Evolutionary conservation across 2,329 filamentous ascomycete species (phyloP).

Genomic region (Trichophyton mentagrophytes): DNA sequence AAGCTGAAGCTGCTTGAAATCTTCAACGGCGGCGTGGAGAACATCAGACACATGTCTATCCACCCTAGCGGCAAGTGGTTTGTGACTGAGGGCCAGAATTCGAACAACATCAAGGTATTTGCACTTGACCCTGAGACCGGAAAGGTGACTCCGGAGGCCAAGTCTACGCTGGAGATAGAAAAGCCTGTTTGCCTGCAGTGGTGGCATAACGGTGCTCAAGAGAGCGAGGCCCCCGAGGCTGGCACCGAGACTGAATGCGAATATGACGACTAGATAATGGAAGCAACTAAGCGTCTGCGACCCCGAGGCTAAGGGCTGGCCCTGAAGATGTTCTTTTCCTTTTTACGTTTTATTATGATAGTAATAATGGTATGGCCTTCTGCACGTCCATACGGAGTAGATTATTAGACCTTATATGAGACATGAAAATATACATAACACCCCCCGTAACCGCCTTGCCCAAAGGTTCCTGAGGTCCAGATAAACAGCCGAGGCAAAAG

Average conservation of each 20-base stretch:
- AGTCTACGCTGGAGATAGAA: constrained; percentile 1
- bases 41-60: constrained; percentile 46
- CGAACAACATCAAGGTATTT: constrained; percentile 46
- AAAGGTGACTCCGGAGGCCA: constrained; percentile 32
- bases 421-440: no score
- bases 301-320: neutral
- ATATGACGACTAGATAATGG: neutral
- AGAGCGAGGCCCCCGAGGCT: neutral
- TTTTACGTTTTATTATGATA: neutral
- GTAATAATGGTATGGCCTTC: no score
- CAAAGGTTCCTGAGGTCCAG: no score
- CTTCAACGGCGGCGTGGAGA: constrained; percentile 21
- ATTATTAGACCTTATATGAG: no score
- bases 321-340: neutral
- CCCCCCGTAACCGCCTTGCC: no score
- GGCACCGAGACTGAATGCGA: neutral
- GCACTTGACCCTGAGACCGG: constrained; percentile 46
- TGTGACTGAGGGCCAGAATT: constrained; percentile 49
- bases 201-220: neutral
- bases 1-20: constrained; percentile 9
- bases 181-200: constrained; percentile 11
- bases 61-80: constrained; percentile 49
- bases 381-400: no score
- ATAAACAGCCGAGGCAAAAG: no score
- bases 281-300: neutral